Evolutionary conservation across 345 rosid genomes (phyloP).

Genomic region (Aquilaria malaccensis): DNA sequence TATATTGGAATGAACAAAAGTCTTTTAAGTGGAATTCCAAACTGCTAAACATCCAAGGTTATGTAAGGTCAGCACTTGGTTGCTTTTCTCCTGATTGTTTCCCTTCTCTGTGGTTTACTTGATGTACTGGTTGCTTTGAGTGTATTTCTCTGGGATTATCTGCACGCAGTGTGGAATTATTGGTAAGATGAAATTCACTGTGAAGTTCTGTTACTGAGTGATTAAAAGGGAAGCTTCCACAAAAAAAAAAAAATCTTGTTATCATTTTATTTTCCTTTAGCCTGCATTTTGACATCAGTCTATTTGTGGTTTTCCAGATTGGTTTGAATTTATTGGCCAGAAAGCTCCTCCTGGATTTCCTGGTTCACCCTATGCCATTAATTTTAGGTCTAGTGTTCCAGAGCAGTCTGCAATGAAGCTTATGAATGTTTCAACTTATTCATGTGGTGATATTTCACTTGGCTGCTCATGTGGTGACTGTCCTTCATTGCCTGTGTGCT

Average conservation of each 20-base stretch:
- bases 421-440: constrained; percentile 76
- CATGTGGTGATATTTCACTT: constrained; percentile 80
- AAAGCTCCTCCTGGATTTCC: constrained; percentile 64
- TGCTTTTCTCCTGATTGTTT: too few relatives aligned
- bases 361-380: constrained; percentile 90
- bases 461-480: constrained; percentile 99
- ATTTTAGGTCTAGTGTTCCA: constrained; percentile 47
- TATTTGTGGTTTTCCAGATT: constrained; percentile 44
- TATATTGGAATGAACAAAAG: too few relatives aligned
- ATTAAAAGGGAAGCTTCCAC: too few relatives aligned
- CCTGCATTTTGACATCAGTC: background rate
- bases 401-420: constrained; percentile 58
- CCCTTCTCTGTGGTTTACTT: too few relatives aligned
- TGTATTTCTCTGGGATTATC: too few relatives aligned
- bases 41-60: too few relatives aligned
- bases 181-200: too few relatives aligned
- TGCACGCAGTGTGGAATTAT: too few relatives aligned
- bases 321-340: constrained; percentile 90
- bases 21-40: too few relatives aligned
- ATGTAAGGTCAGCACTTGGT: too few relatives aligned
- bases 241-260: background rate
- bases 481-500: constrained; percentile 67
- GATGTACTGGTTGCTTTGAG: too few relatives aligned
- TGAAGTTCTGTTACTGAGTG: too few relatives aligned
- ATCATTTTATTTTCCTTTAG: constrained; percentile 2